Base-by-base conservation (phyloP, 768 basidiomycete genomes). In the Lactifluus rugatus region DNA sequence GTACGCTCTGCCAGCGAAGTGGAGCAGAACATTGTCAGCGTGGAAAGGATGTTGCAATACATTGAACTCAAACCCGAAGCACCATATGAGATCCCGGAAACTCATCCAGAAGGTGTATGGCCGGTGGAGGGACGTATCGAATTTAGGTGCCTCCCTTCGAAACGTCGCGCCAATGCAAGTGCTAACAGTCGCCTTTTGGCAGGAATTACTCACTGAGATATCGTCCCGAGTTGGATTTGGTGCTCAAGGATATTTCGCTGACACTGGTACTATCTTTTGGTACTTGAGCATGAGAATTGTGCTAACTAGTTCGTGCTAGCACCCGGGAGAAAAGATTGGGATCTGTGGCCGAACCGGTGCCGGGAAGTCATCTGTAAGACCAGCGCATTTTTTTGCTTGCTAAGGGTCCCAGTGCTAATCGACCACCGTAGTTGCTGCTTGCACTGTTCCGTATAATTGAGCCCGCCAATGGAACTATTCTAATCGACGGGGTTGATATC, bases 1-100 rank as follows among this genome's bases (percentile, higher is more conserved):
- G 88, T 91, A 26, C 80, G 88, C 31, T 84, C 84, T 14, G 84
- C 87, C 2, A 87, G 84, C 65, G 93, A 94, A 69, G 89, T 93
- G 13, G 93, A 95, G 67, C 88, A 93, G 65, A 90, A 89, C 63
- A 85, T 92, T 65, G 89, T 93, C 59, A 89, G 88, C 65, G 87
- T 91, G 16, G 93, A 95, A 69, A 84, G 92, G 5, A 86, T 94
- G 52, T 69, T 89, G 26, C 84, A 93, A 65, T 94, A 96, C 66
- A 83, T 83, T 26, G 75, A 85, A 7, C 75, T 95, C 17, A 66
- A 75, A 17, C 75, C 83, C 0, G 94, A 97, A 70, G 91, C 88
- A 1, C 81, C 87, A 0, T 77, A 79, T 44, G 85, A 89, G 58
- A 73, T 89, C 17, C 77, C 81, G 0, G 83, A 83, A 21, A 71